Conservation (phyloP, 78 protist genomes). For the Chrysochromulina tobinii region DNA sequence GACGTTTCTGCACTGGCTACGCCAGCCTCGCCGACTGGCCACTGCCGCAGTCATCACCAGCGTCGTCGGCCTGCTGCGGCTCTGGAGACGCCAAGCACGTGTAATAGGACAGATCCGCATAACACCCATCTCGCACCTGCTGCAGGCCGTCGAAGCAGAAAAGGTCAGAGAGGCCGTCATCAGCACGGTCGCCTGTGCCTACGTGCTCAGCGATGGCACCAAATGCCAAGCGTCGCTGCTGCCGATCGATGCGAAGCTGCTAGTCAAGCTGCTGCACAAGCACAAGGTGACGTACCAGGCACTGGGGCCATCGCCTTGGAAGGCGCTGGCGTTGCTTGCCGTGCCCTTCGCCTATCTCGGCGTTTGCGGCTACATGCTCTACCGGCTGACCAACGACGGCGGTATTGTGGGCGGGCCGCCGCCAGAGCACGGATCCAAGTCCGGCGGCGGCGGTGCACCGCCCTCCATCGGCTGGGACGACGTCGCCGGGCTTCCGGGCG, state of each 20-base stretch:
- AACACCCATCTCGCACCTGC: too few species aligned
- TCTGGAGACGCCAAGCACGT: too few species aligned
- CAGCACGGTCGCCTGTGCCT: background rate
- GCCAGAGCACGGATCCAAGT: too few species aligned
- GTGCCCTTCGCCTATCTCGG: constrained; percentile 13
- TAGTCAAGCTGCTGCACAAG: background rate
- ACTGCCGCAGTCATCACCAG: too few species aligned
- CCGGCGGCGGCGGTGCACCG: too few species aligned
- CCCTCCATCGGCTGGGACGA: too few species aligned
- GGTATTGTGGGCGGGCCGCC: background rate
- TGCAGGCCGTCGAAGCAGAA: too few species aligned
- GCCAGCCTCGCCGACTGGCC: too few species aligned
- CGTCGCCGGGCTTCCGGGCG: too few species aligned
- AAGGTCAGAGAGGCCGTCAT: background rate
- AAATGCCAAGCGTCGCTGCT: background rate
- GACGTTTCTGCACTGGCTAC: too few species aligned
- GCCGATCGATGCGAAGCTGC: background rate
- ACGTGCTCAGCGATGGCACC: background rate
- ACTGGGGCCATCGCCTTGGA: background rate
- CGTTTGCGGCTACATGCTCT: background rate
- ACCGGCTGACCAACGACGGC: background rate
- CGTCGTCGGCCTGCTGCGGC: too few species aligned
- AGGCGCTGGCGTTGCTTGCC: background rate
- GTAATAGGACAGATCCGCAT: too few species aligned
- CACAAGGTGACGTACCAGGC: background rate